Evolutionary conservation across 768 basidiomycete genomes (phyloP).

Genomic region (Pisolithus albus): DNA sequence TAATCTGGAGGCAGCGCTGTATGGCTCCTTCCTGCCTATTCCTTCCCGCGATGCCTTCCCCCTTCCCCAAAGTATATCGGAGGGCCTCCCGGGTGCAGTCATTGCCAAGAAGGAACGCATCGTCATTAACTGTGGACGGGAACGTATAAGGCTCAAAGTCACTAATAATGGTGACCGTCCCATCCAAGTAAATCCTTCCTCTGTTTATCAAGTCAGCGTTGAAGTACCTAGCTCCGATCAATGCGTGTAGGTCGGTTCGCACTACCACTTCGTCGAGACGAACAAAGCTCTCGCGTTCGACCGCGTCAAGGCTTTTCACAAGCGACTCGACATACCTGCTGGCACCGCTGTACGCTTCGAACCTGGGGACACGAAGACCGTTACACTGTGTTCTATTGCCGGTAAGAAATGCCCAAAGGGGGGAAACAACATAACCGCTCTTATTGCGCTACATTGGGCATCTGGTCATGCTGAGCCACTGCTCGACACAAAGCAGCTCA

Average conservation of each 20-base stretch:
- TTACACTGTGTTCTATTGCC: constrained; percentile 72
- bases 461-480: constrained; percentile 23
- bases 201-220: not conserved
- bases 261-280: constrained; percentile 91
- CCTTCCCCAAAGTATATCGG: constrained; percentile 38
- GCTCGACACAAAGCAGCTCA: constrained; percentile 29
- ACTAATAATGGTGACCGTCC: constrained; percentile 92
- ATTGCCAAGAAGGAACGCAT: constrained; percentile 61
- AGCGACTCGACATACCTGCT: constrained; percentile 84
- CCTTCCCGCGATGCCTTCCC: constrained; percentile 67
- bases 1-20: constrained; percentile 76
- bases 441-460: constrained; percentile 43
- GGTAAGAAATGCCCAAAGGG: constrained; percentile 70
- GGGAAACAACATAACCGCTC: constrained; percentile 54
- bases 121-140: constrained; percentile 66
- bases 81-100: constrained; percentile 68
- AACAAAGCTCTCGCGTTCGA: constrained; percentile 81
- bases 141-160: constrained; percentile 65
- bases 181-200: constrained; percentile 57
- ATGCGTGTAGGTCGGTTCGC: constrained; percentile 70
- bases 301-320: constrained; percentile 71
- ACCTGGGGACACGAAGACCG: constrained; percentile 82
- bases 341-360: constrained; percentile 97
- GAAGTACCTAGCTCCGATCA: not conserved
- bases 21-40: constrained; percentile 86